Evolutionary conservation across 1,284 basidiomycete genomes (phyloP), one percentile per base, ranked within the genome.

Genomic region (Ceratobasidium sp.): DNA sequence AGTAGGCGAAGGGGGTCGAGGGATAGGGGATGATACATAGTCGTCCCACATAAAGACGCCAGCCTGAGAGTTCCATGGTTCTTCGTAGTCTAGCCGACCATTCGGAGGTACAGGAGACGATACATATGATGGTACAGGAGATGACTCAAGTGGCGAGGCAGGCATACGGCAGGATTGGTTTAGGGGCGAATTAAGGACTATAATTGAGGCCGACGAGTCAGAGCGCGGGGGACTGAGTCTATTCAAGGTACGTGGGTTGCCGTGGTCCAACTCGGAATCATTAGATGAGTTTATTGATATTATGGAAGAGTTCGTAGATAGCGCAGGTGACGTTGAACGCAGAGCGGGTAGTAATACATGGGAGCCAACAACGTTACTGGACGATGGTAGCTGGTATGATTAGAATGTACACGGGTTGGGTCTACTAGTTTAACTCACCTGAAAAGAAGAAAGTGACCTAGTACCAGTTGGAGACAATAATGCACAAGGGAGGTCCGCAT

Each of bases 21-120:
- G 20, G 12, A 43, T 7, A 22, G 22, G 15, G 54, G n/a, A 8
- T 27, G 45, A 32, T 6, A 35, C 32, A 31, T 64, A 43, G 29
- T 64, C 45, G 6, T 64, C 60, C 60, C 60, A 64, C 34, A 45
- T 35, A 20, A 32, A 64, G 20, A 64, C 60, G 17, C 60, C 60
- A 3, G 32, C 45, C 20, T 47, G 45, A 52, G 60, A 52, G 32
- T 64, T 20, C 60, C 47, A 50, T 10, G 20, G n/a, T 12, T 47
- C 43, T 15, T 43, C 38, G 43, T 35, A 25, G 17, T 15, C 25
- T 25, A 25, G 15, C 6, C n/a, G 31, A 12, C 10, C 12, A 6
- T 31, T 31, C 27, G 27, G 8, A 8, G n/a, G 29, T 10, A 6
- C 12, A 12, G 47, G 32, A 25, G 47, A 64, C 13, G 29, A 20